Conservation (phyloP, 331 rosid genomes). For the Stylosanthes scabra region DNA sequence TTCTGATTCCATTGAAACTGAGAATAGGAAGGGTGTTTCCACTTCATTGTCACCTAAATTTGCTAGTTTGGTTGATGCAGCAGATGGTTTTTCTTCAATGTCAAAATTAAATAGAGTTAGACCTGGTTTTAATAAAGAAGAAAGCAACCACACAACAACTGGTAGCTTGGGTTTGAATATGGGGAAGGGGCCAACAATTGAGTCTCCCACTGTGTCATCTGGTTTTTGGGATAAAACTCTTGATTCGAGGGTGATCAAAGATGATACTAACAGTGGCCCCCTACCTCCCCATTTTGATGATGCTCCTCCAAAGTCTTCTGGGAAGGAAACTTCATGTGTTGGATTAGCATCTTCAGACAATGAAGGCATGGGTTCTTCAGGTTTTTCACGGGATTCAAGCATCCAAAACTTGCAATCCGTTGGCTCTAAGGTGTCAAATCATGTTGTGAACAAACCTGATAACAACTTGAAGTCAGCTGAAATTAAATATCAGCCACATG, state of each 20-base stretch:
- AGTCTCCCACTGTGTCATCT: slow-evolving; percentile 58
- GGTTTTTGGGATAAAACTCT: slow-evolving; percentile 70
- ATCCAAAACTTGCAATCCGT: slow-evolving; percentile 45
- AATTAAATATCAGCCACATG: slow-evolving; percentile 35
- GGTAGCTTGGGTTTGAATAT: slow-evolving; percentile 42
- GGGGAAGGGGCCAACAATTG: slow-evolving; percentile 42
- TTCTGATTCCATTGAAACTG: slow-evolving; percentile 41
- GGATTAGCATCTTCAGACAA: slow-evolving; percentile 49
- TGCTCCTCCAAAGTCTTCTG: slow-evolving; percentile 40
- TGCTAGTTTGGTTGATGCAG: slow-evolving; percentile 69
- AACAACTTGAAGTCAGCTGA: slow-evolving; percentile 52
- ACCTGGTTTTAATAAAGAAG: slow-evolving; percentile 45
- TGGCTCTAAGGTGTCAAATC: slow-evolving; percentile 50
- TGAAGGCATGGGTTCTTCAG: slow-evolving; percentile 39
- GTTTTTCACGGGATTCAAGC: slow-evolving; percentile 43
- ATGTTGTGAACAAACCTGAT: slow-evolving; percentile 41
- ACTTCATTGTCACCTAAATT: slow-evolving; percentile 78
- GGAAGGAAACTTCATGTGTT: slow-evolving; percentile 38
- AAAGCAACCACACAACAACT: slow-evolving; percentile 36
- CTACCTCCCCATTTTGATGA: slow-evolving; percentile 38
- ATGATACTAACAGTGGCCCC: slow-evolving; percentile 39
- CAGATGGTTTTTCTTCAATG: slow-evolving; percentile 47
- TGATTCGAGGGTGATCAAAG: slow-evolving; percentile 41
- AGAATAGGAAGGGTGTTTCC: slow-evolving; percentile 41
- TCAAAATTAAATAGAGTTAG: slow-evolving; percentile 50